Conservation (phyloP, 2,329 filamentous ascomycete species). For the Penicillium sp. region DNA sequence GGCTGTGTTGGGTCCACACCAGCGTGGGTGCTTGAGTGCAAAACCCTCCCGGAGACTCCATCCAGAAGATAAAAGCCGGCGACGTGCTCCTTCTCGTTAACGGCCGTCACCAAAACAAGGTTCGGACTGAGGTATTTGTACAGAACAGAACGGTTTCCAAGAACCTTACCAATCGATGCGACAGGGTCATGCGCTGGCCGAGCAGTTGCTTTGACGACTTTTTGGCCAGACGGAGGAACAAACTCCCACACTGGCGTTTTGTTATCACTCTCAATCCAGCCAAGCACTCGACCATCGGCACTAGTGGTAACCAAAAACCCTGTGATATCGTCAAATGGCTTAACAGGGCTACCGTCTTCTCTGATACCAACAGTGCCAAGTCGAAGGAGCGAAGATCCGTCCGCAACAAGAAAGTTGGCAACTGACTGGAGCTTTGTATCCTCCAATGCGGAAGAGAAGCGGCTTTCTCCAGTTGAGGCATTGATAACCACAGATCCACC, state of each 20-base stretch:
- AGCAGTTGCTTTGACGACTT: constrained; percentile 69
- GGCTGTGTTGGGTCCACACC: constrained; percentile 75
- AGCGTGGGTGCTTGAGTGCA: constrained; percentile 71
- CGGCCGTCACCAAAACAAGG: constrained; percentile 73
- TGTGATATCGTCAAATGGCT: constrained; percentile 33
- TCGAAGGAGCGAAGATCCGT: constrained; percentile 24
- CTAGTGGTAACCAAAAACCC: constrained; percentile 48
- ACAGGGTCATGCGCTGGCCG: constrained; percentile 80
- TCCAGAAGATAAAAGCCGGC: constrained; percentile 82
- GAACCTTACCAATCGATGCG: constrained; percentile 90
- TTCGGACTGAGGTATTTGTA: constrained; percentile 98
- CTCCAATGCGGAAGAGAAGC: constrained; percentile 34
- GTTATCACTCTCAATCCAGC: constrained; percentile 46
- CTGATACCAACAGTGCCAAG: constrained; percentile 42
- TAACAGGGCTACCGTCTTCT: constrained; percentile 39
- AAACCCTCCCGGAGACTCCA: constrained; percentile 78
- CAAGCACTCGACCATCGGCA: constrained; percentile 46
- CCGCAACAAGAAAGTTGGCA: constrained; percentile 32
- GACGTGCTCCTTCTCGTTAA: constrained; percentile 57
- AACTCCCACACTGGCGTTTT: constrained; percentile 72
- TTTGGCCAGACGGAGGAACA: constrained; percentile 66
- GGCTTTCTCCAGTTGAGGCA: constrained; percentile 47
- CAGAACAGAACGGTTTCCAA: constrained; percentile 87
- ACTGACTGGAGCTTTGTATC: constrained; percentile 35
- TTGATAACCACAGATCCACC: constrained; percentile 64